Base-by-base conservation (phyloP, 371 early-diverging fungal species). In the Mucor sp. region DNA sequence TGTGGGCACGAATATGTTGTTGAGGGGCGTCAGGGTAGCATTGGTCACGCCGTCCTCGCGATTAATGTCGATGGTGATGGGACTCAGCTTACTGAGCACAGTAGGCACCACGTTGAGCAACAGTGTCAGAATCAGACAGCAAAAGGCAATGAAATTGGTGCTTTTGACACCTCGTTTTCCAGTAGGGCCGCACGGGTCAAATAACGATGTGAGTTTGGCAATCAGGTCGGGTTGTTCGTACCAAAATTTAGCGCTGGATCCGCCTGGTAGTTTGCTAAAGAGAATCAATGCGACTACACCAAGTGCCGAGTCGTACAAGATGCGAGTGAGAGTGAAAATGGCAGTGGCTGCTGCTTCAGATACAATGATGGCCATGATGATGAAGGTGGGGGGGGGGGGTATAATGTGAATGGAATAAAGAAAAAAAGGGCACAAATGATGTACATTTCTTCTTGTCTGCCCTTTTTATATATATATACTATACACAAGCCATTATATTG, bases 221-320 rank as follows among this genome's bases (percentile, higher is more conserved):
- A 68, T 21, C 0, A 68, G 15, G n/a, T 62, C 48, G 2, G 68
- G 68, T 21, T 68, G 68, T 8, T 68, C 68, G 14, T 68, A 68
- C 68, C 68, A 67, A 35, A 67, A 67, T 25, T 57, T 67, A 6
- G 68, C 62, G 47, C 58, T 62, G 14, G 68, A 67, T 33, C 68
- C 68, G 35, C 62, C 58, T 6, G 62, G 62, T 7, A 67, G 58
- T n/a, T 43, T 67, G 28, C 62, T 67, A 12, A 67, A 67, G 7
- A 47, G 8, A 25, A 67, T 67, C 2, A 67, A 6, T 1, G 58
- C 57, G 0, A 67, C 2, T 8, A 35, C 43, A 2, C 62, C 58
- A 21, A 67, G 44, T 5, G 44, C 57, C 17, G 68, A 56, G 14
- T 44, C 61, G 28, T 62, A 67, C 6, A 67, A 27, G 15, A 67